Percentiles rank a stretch among this genome's conserved stretches.
These are phyloP conservation scores for Sodiomyces alkalinus DNA, from an alignment of 2,329 filamentous ascomycete species.

Conservation along the genomic window DNA sequence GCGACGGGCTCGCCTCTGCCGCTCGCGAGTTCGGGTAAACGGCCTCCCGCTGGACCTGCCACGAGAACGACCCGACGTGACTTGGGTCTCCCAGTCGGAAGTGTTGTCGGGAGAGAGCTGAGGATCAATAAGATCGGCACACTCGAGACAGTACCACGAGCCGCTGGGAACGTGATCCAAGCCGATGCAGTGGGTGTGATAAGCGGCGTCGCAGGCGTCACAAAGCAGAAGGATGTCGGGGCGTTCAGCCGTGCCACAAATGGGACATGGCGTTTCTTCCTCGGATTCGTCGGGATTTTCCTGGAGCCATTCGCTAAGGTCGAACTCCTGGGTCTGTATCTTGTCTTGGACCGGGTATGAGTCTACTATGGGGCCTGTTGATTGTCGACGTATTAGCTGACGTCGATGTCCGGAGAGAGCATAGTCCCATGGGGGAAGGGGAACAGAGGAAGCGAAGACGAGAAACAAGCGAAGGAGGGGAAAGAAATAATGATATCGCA, in stretches of 20 bases:
- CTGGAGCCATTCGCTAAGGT: conserved; percentile 58
- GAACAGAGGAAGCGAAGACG: conserved; percentile 1
- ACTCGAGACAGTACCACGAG: conserved; percentile 81
- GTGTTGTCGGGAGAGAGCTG: conserved; percentile 2
- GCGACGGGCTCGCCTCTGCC: conserved; percentile 37
- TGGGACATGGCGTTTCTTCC: conserved; percentile 54
- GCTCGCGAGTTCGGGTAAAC: conserved; percentile 40
- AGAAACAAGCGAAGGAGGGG: conserved; percentile 6
- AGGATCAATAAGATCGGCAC: conserved; percentile 34
- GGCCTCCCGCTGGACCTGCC: conserved; percentile 18
- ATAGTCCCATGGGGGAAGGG: background rate
- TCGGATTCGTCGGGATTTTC: conserved; percentile 54
- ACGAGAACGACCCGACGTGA: conserved; percentile 1
- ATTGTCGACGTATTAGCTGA: conserved; percentile 1
- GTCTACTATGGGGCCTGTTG: conserved; percentile 36
- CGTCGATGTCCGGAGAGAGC: too few species aligned
- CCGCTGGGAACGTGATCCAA: conserved; percentile 63
- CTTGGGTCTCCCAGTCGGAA: conserved; percentile 4
- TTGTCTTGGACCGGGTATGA: conserved; percentile 61
- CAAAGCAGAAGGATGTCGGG: conserved; percentile 80
- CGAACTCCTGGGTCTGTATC: conserved; percentile 80
- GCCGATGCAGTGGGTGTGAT: conserved; percentile 85
- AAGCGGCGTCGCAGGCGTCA: conserved; percentile 77
- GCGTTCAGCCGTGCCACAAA: conserved; percentile 69
- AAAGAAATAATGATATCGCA: too few species aligned